phyloP scores from a whole-genome alignment of 176 grass and related monocot species.

The Phyllostachys edulis region DNA sequence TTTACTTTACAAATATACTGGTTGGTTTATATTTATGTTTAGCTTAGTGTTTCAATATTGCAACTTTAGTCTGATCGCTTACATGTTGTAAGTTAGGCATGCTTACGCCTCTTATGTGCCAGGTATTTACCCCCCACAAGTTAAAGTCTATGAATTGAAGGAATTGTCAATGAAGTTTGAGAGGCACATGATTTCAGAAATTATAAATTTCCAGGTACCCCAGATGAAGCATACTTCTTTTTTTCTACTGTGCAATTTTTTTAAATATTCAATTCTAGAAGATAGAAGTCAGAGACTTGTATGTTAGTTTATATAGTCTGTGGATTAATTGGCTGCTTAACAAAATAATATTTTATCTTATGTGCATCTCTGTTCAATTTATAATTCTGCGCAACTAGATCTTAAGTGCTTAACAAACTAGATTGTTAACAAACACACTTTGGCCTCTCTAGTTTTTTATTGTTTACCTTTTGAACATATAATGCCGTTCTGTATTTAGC shows the following conservation, averaged over 20 bases:
- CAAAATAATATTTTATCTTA: not conserved
- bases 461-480: not conserved
- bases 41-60: not conserved
- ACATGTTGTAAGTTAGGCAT: not conserved
- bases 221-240: not conserved
- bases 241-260: not conserved
- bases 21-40: not conserved
- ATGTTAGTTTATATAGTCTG: not conserved
- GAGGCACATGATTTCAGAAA: constrained; percentile 87
- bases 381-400: not conserved
- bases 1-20: not conserved
- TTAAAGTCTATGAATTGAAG: constrained; percentile 89
- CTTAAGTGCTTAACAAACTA: not conserved
- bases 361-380: not conserved
- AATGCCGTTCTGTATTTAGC: not conserved
- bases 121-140: constrained; percentile 94
- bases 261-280: constrained; percentile 2
- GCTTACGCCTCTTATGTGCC: constrained; percentile 14
- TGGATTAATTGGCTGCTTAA: not conserved
- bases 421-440: not conserved
- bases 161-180: constrained; percentile 93
- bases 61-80: not conserved
- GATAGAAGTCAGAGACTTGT: not conserved
- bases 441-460: not conserved
- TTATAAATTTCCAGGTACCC: constrained; percentile 82